phyloP scores from a whole-genome alignment of 1,139 yeast species.

The Pichia sp. region DNA sequence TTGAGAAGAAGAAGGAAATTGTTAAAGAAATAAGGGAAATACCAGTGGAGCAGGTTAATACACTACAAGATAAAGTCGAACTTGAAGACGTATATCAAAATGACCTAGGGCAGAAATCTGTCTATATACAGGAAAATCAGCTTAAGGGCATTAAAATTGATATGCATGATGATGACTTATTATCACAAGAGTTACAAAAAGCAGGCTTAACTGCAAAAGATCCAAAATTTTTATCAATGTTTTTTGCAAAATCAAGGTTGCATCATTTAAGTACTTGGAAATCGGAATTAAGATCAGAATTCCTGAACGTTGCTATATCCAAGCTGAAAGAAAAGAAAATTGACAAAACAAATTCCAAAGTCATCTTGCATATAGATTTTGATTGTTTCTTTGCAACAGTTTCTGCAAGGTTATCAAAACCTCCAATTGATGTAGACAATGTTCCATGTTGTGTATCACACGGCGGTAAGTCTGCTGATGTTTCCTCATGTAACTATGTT shows the following conservation, averaged over 20 bases:
- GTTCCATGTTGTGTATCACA: conserved; percentile 83
- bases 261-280: conserved; percentile 91
- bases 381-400: conserved; percentile 93
- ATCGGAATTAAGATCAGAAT: conserved; percentile 59
- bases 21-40: background rate
- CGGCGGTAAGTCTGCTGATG: conserved; percentile 64
- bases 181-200: conserved; percentile 10
- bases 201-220: conserved; percentile 53
- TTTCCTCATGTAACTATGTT: conserved; percentile 88
- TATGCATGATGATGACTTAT: conserved; percentile 12
- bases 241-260: conserved; percentile 73
- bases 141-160: conserved; percentile 4
- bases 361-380: conserved; percentile 77
- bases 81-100: background rate
- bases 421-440: conserved; percentile 46
- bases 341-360: conserved; percentile 14
- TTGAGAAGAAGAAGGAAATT: background rate
- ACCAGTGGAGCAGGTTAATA: no score
- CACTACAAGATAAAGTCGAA: no score
- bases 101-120: background rate
- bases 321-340: conserved; percentile 12
- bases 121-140: no score
- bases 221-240: conserved; percentile 65
- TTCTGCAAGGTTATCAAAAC: conserved; percentile 49
- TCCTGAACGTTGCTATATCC: conserved; percentile 39